Evolutionary conservation across 495 filamentous ascomycete species (phyloP), one percentile per base, ranked within the genome.

Genomic region (Hyaloscypha hepaticicola): DNA sequence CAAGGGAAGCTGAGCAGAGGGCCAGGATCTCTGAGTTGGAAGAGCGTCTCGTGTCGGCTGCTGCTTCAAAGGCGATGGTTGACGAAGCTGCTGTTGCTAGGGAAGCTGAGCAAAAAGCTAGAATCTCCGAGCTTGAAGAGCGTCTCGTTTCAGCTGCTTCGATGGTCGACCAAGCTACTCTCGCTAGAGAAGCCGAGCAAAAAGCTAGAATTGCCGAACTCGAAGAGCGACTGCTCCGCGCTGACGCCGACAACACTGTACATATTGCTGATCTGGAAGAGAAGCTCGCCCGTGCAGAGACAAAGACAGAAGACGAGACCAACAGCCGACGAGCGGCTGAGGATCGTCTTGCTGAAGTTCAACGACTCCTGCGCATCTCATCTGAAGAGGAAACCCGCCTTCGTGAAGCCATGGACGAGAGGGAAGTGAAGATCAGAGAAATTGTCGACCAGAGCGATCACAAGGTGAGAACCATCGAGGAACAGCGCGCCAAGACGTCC

Each of bases 301-400:
- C 78, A 7, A 79, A 77, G 68, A 76, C 82, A 6, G 81, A 84
- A 69, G 77, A 84, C 31, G 91, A 95, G 68, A 79, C 87, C 64
- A 83, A 86, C 51, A 76, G 74, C 52, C 85, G 92, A 55, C 82
- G 87, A 53, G 83, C 85, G 9, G 85, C 87, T 2, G 89, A 94
- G 70, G 90, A 93, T 71, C 86, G 86, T 58, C 79, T 92, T 27
- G 80, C 83, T 41, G 88, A 95, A 69, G 80, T 87, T 28, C 85
- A 91, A 73, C 82, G 85, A 61, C 80, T 88, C 21, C 79, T 95
- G 6, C 85, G 87, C 65, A 82, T 88, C 65, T 79, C 81, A 48
- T 78, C 81, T 7, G 88, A 90, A 41, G 88, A 94, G 70, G 90
- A 95, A 67, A 79, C 77, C 55, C 86, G 88, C 31, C 85, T 95